phyloP scores from a whole-genome alignment of 208 protist genomes.

The Novymonas esmeraldas region DNA sequence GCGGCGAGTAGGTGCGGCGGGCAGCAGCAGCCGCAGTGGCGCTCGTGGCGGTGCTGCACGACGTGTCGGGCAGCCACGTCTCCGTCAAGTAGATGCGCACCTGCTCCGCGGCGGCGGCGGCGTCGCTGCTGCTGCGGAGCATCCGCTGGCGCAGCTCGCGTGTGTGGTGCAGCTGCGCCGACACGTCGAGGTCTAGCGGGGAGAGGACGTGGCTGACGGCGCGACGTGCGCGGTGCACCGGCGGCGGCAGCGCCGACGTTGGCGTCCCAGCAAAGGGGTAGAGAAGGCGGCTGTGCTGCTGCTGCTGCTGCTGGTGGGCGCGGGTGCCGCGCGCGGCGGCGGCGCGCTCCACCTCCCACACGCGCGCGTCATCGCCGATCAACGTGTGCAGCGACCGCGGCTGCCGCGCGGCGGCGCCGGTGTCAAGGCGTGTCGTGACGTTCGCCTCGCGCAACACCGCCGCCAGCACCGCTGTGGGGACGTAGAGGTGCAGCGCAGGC shows the following conservation, averaged over 20 bases:
- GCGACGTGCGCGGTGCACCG: constrained; percentile 14
- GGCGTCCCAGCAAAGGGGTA: not conserved
- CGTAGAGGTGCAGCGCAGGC: constrained; percentile 27
- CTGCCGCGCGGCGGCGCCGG: not conserved
- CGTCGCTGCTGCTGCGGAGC: not conserved
- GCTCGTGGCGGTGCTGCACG: not conserved
- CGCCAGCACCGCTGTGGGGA: constrained; percentile 8
- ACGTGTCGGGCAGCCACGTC: constrained; percentile 2
- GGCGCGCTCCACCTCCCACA: constrained; percentile 19
- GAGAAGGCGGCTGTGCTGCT: not conserved
- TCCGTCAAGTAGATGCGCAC: constrained; percentile 1
- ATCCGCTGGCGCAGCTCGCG: constrained; percentile 31
- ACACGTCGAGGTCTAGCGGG: constrained; percentile 38
- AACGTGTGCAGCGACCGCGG: constrained; percentile 17
- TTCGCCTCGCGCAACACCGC: constrained; percentile 7
- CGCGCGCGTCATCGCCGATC: constrained; percentile 29
- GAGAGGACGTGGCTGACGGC: constrained; percentile 31
- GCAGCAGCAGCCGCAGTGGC: too few species aligned
- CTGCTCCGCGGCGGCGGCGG: not conserved
- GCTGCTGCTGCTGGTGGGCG: constrained; percentile 2
- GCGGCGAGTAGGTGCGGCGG: constrained; percentile 7
- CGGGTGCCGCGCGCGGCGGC: not conserved
- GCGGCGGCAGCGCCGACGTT: not conserved
- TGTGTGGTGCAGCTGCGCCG: constrained; percentile 37
- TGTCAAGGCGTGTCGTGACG: not conserved